These are phyloP conservation scores for Bipolaris sorokiniana DNA, from an alignment of 2,329 filamentous ascomycete species.

Conservation along the genomic window DNA sequence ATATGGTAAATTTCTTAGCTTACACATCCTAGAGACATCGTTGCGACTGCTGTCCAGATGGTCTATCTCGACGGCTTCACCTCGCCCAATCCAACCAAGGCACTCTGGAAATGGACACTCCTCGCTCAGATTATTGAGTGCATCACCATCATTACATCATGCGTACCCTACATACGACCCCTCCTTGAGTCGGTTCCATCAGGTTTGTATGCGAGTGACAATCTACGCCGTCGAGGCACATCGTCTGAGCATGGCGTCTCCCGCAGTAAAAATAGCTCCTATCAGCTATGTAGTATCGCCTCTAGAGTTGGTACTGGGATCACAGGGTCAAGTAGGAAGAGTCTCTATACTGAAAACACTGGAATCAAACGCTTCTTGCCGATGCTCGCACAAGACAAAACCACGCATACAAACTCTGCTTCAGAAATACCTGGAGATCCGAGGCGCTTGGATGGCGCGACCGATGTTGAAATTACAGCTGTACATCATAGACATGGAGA, in stretches of 20 bases:
- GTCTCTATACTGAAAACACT: slow-evolving; percentile 18
- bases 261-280: slow-evolving; percentile 36
- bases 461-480: slow-evolving; percentile 42
- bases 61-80: slow-evolving; percentile 37
- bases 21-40: slow-evolving; percentile 35
- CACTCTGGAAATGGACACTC: slow-evolving; percentile 46
- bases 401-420: slow-evolving; percentile 42
- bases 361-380: slow-evolving; percentile 40
- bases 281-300: slow-evolving; percentile 35
- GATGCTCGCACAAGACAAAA: slow-evolving; percentile 36
- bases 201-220: slow-evolving; percentile 43
- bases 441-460: slow-evolving; percentile 37
- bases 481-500: slow-evolving; percentile 19
- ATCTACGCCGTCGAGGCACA: slow-evolving; percentile 41
- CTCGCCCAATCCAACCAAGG: slow-evolving; percentile 35
- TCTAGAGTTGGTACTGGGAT: slow-evolving; percentile 9
- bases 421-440: slow-evolving; percentile 44
- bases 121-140: slow-evolving; percentile 43
- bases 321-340: slow-evolving; percentile 23
- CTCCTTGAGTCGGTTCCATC: slow-evolving; percentile 43
- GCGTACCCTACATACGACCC: slow-evolving; percentile 46
- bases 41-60: slow-evolving; percentile 43
- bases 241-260: slow-evolving; percentile 38
- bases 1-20: not conserved
- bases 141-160: slow-evolving; percentile 46